Evolutionary conservation across 805 yeast species (phyloP), one percentile per base, ranked within the genome.

Genomic region (Ogataea corticis): DNA sequence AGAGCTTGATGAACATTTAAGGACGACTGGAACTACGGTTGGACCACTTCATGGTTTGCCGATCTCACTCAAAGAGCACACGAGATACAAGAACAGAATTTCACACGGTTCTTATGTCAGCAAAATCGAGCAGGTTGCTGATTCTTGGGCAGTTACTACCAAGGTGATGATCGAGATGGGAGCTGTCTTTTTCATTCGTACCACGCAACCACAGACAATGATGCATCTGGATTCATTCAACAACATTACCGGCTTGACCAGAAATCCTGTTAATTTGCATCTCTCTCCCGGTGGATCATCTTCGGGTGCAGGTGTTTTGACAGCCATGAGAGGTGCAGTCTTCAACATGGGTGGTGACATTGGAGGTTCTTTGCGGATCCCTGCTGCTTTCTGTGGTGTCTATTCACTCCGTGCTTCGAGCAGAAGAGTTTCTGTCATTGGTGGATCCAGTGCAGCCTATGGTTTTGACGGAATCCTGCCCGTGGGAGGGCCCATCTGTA

Each of bases 1-100:
- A 54, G 69, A 59, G 44, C 69, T 80, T 51, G 90, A 84, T 55
- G 75, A 69, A 25, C 73, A 75, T 56, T 77, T 54, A 45, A 65
- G 60, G 45, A 52, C 66, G 33, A 63, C 72, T 32, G 85, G 84
- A 9, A 71, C 76, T 51, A 62, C 73, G 2, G 60, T 76, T 31
- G 87, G 87, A 18, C 84, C 87, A 1, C 70, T 82, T 37, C 87
- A 82, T 52, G 88, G 88, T 1, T 59, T 83, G 19, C 87, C 87
- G 57, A 63, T 56, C 59, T 65, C 54, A 1, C 49, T 71, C 45
- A 71, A 71, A 54, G 82, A 77, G 46, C 68, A 70, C 44, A 62
- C 73, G 49, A 68, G 71, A 45, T 57, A 78, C 45, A 67, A 67
- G 44, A 83, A 82, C 3, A 67, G 70, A 21, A 72, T 72, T 14